Conservation (phyloP, 768 basidiomycete genomes). For the Neoboletus subvelutipes region DNA sequence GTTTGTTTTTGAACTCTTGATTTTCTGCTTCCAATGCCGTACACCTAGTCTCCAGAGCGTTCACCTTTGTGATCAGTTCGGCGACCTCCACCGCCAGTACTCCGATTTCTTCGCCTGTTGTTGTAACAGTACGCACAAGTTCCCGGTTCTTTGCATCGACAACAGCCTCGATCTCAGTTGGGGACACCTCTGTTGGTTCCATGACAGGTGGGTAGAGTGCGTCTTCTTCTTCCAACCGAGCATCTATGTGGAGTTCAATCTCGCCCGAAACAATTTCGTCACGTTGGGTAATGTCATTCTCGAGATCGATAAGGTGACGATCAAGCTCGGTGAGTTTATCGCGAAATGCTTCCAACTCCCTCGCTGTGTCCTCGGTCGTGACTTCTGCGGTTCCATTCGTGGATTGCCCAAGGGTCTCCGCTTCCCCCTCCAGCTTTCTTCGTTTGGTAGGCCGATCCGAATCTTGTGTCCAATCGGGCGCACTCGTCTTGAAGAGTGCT, state of each 20-base stretch:
- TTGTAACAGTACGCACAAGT: slow-evolving; percentile 12
- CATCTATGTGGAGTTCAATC: slow-evolving; percentile 31
- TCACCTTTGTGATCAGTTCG: slow-evolving; percentile 31
- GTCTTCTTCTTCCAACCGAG: slow-evolving; percentile 29
- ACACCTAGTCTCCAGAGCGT: slow-evolving; percentile 24
- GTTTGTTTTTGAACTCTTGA: slow-evolving; percentile 21
- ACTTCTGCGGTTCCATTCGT: not conserved
- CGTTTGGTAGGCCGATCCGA: slow-evolving; percentile 29
- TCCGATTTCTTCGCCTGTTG: slow-evolving; percentile 32
- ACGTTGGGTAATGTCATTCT: slow-evolving; percentile 39
- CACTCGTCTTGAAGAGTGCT: slow-evolving; percentile 22
- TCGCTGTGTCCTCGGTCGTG: slow-evolving; percentile 2
- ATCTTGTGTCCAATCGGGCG: slow-evolving; percentile 10
- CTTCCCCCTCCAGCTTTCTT: slow-evolving; percentile 21
- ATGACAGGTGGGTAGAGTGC: slow-evolving; percentile 22
- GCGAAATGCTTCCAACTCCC: slow-evolving; percentile 27
- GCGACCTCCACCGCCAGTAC: slow-evolving; percentile 31
- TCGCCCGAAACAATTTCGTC: slow-evolving; percentile 29
- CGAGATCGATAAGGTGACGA: slow-evolving; percentile 31
- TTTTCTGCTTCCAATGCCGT: slow-evolving; percentile 29
- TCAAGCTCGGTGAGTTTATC: slow-evolving; percentile 32
- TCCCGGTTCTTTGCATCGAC: slow-evolving; percentile 26
- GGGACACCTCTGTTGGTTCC: slow-evolving; percentile 16
- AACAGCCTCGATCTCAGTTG: slow-evolving; percentile 25
- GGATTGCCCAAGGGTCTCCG: not conserved